phyloP scores from a whole-genome alignment of 2,329 filamentous ascomycete species.

The Fusarium foetens region DNA sequence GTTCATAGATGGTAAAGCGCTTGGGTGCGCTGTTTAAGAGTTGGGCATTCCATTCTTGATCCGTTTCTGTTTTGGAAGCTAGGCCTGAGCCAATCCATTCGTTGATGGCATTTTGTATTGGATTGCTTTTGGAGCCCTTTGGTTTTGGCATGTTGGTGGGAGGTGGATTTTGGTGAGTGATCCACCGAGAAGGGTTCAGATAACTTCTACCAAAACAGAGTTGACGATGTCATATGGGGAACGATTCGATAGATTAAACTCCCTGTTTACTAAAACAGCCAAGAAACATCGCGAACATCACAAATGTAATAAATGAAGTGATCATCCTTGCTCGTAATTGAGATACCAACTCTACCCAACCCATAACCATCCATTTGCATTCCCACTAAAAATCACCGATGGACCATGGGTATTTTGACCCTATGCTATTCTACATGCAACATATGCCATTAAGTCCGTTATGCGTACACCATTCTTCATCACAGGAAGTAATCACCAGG shows the following conservation, averaged over 20 bases:
- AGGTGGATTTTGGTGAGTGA: slow-evolving; percentile 9
- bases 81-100: slow-evolving; percentile 43
- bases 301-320: neutral
- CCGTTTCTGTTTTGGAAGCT: neutral
- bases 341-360: slow-evolving; percentile 43
- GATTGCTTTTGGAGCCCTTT: slow-evolving; percentile 39
- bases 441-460: slow-evolving; percentile 43
- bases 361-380: slow-evolving; percentile 34
- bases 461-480: slow-evolving; percentile 44
- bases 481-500: slow-evolving; percentile 77
- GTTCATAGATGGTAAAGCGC: slow-evolving; percentile 69
- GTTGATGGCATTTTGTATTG: slow-evolving; percentile 48
- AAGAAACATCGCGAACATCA: neutral
- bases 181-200: neutral
- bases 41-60: slow-evolving; percentile 31
- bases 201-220: neutral
- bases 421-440: slow-evolving; percentile 56
- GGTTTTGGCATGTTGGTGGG: slow-evolving; percentile 43
- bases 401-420: slow-evolving; percentile 55
- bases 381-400: slow-evolving; percentile 47
- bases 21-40: slow-evolving; percentile 61
- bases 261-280: neutral
- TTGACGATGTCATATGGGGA: neutral
- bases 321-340: slow-evolving; percentile 25
- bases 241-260: neutral